Percentiles rank a stretch among this genome's conserved stretches.
phyloP scores from a whole-genome alignment of 192 early-diverging fungal species.

The Podila epigama region DNA sequence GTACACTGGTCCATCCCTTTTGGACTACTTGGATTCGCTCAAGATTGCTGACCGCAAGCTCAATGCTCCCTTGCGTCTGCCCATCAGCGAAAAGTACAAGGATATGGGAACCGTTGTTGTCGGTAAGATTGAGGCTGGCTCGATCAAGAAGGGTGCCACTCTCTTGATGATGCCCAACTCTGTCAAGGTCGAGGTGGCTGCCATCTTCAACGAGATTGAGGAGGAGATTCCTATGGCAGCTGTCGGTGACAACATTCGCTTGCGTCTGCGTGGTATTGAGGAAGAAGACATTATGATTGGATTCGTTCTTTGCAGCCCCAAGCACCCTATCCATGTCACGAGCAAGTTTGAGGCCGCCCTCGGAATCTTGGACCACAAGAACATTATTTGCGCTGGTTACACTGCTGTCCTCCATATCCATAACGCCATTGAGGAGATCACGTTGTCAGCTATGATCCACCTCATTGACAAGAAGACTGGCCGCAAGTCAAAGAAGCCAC shows the following conservation, averaged over 20 bases:
- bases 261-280: constrained; percentile 90
- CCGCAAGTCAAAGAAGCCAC: constrained; percentile 85
- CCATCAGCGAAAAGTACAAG: constrained; percentile 95
- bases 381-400: constrained; percentile 97
- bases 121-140: constrained; percentile 97
- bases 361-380: constrained; percentile 91
- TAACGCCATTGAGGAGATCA: constrained; percentile 87
- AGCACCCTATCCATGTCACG: constrained; percentile 80
- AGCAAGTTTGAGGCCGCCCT: constrained; percentile 87
- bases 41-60: constrained; percentile 86
- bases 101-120: constrained; percentile 97
- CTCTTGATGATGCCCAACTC: constrained; percentile 96
- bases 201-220: constrained; percentile 87
- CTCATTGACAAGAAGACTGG: constrained; percentile 94
- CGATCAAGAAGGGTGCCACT: constrained; percentile 84
- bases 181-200: constrained; percentile 76
- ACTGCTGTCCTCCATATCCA: constrained; percentile 94
- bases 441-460: constrained; percentile 81
- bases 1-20: constrained; percentile 88
- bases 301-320: constrained; percentile 84
- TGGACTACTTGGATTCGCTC: constrained; percentile 86
- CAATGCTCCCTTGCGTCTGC: constrained; percentile 90
- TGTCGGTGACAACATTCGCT: constrained; percentile 94
- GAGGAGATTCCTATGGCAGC: constrained; percentile 75
- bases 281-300: constrained; percentile 91